Evolutionary conservation across 148 eudicot species (phyloP).

Genomic region (Amaranthus cruentus): DNA sequence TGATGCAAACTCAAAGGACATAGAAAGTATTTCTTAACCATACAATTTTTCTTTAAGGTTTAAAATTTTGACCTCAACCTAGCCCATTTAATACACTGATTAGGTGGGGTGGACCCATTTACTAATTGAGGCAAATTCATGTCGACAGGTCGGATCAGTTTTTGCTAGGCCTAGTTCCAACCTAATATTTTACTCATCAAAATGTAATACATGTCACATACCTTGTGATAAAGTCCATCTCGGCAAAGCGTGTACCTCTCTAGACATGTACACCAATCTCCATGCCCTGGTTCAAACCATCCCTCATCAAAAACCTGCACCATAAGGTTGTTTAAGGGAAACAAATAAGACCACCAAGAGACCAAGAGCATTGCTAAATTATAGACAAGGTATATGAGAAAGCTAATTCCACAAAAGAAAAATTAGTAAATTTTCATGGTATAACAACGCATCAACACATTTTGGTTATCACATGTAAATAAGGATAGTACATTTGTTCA

Average conservation of each 20-base stretch:
- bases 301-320: conserved; percentile 68
- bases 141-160: too few species aligned
- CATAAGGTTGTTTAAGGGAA: conserved; percentile 10
- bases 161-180: background rate
- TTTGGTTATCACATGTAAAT: background rate
- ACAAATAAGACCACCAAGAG: background rate
- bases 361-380: background rate
- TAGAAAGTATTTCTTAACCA: too few species aligned
- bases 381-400: background rate
- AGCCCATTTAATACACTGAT: too few species aligned
- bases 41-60: too few species aligned
- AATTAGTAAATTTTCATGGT: background rate
- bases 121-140: too few species aligned
- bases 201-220: conserved; percentile 19
- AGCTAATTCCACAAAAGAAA: background rate
- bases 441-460: too few species aligned
- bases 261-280: conserved; percentile 93
- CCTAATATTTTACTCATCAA: background rate
- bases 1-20: too few species aligned
- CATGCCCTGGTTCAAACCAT: conserved; percentile 97
- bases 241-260: conserved; percentile 84
- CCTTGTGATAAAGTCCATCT: conserved; percentile 96
- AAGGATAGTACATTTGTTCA: background rate
- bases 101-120: too few species aligned
- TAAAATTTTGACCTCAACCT: too few species aligned